Evolutionary conservation across 2,329 filamentous ascomycete species (phyloP).

Genomic region (Sporothrix dimorphospora): DNA sequence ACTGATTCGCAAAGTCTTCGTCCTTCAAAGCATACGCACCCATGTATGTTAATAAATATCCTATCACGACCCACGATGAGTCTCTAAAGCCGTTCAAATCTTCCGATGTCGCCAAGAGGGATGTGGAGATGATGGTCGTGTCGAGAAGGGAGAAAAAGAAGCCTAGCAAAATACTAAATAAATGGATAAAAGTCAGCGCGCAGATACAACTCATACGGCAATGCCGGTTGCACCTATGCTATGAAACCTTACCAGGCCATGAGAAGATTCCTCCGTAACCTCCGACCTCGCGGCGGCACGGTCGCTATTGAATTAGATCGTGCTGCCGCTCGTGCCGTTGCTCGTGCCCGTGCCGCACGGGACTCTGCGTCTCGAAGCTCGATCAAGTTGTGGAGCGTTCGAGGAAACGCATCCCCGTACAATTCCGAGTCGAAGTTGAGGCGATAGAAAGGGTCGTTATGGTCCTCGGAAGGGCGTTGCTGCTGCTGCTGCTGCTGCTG

Average conservation of each 20-base stretch:
- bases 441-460: conserved; percentile 17
- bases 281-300: conserved; percentile 11
- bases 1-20: too few relatives aligned
- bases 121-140: conserved; percentile 36
- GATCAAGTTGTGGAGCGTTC: conserved; percentile 24
- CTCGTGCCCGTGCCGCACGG: conserved; percentile 22
- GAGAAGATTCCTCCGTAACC: conserved; percentile 25
- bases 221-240: not conserved
- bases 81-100: conserved; percentile 34
- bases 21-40: conserved; percentile 22
- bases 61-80: conserved; percentile 35
- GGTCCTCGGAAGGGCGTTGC: not conserved
- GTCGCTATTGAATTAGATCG: not conserved
- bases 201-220: not conserved
- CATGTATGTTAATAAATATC: conserved; percentile 37
- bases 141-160: conserved; percentile 37
- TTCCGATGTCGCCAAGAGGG: conserved; percentile 34
- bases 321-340: not conserved
- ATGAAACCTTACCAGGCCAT: conserved; percentile 31
- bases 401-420: conserved; percentile 26
- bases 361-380: conserved; percentile 31
- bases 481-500: conserved; percentile 18
- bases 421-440: conserved; percentile 28
- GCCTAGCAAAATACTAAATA: conserved; percentile 32
- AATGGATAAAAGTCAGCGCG: not conserved